phyloP scores from a whole-genome alignment of 2,329 filamentous ascomycete genomes.

The Curvularia lunata region DNA sequence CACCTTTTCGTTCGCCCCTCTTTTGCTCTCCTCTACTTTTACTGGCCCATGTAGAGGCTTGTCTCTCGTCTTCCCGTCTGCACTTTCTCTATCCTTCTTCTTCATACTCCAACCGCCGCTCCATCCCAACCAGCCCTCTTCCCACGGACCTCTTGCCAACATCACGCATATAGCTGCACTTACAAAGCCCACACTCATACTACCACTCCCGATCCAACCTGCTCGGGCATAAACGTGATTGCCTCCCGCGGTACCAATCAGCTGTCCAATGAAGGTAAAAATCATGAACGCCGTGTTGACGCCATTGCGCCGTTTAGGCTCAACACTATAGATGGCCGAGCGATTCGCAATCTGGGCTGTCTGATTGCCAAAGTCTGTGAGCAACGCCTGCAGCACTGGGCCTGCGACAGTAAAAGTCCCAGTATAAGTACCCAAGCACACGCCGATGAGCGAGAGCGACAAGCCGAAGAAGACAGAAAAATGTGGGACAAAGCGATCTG shows the following conservation, averaged over 20 bases:
- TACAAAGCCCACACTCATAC: conserved; percentile 63
- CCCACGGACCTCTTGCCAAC: conserved; percentile 61
- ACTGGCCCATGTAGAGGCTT: conserved; percentile 13
- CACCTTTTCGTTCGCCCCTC: conserved; percentile 28
- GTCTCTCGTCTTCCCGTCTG: conserved; percentile 49
- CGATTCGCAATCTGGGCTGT: conserved; percentile 77
- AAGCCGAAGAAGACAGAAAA: conserved; percentile 71
- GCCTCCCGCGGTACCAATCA: conserved; percentile 66
- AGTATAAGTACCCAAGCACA: conserved; percentile 71
- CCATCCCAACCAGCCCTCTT: conserved; percentile 67
- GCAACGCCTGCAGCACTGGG: conserved; percentile 73
- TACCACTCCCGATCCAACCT: conserved; percentile 64
- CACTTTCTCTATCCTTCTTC: conserved; percentile 51
- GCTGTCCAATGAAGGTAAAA: conserved; percentile 73
- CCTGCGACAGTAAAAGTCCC: conserved; percentile 71
- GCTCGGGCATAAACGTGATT: conserved; percentile 62
- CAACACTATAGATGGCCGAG: conserved; percentile 71
- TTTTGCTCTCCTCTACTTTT: conserved; percentile 30
- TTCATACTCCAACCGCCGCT: conserved; percentile 61
- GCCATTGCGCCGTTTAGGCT: conserved; percentile 73
- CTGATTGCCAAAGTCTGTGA: conserved; percentile 75
- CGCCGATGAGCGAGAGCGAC: conserved; percentile 64
- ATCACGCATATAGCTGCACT: conserved; percentile 57
- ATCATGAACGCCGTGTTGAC: conserved; percentile 87
- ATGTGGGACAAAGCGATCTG: conserved; percentile 72